Evolutionary conservation across 164 flowering plant species (phyloP), one percentile per base, ranked within the genome.

Genomic region (Hamamelis virginiana): DNA sequence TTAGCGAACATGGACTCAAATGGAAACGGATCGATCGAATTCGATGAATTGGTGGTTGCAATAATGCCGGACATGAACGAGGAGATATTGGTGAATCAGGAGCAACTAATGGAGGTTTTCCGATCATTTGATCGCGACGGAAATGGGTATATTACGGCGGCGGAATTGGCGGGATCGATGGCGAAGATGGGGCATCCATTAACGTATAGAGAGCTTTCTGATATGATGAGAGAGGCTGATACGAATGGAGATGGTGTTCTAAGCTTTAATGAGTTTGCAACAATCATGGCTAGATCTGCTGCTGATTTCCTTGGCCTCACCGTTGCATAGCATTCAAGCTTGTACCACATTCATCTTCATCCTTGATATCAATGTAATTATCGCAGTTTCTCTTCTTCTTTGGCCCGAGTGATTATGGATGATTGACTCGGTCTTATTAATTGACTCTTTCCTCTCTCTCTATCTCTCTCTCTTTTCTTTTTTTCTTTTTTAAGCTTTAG

Each of bases 131-230:
- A 91, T 50, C 80, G 87, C 1, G 98, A 92, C 53, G 96, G 95
- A 16, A 92, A 92, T 56, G 96, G 97, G 5, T 84, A 74, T 74
- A 91, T 91, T n/a, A 89, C 95, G 1, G 86, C 93, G 4, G 86
- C 93, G 3, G 95, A 92, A 78, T 89, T 92, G 1, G 98, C 97
- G 0, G 86, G 89, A 3, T 84, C 91, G 13, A 92, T 92, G 98
- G 91, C 97, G 11, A 91, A 88, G 68, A 86, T 92, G 92, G 98
- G 98, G 1, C 91, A 87, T 2, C 91, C 97, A 0, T 77, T 92
- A 46, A 80, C 93, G 9, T 88, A 86, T 66, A 50, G 76, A 5
- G 93, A 92, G 79, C 79, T 92, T 13, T 67, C 88, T 1, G 91
- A 84, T 15, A 88, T 89, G 91, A 85, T 92, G 84, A 74, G 72